Base-by-base conservation (phyloP, 805 yeast species). In the Hanseniaspora singularis region DNA sequence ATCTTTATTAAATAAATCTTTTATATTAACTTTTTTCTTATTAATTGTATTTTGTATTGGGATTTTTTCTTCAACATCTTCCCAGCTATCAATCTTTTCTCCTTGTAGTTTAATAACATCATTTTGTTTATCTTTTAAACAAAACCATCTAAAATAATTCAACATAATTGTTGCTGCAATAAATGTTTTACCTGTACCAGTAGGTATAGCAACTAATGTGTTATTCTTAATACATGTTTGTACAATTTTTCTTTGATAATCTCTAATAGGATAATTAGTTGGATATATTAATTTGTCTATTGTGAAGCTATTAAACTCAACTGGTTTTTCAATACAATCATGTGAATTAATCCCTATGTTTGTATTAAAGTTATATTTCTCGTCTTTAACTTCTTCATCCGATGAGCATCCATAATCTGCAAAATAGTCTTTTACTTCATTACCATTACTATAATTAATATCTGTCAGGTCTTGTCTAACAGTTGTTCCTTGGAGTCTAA, bases 101-200 rank as follows among this genome's bases (percentile, higher is more conserved):
- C 4, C 30, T 22, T 37, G 32, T 14, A 27, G 9, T 24, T 33
- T 27, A 8, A 41, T 36, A 16, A 40, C 30, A 24, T 47, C 46
- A 12, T 24, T 18, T 19, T 38, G 36, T 11, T 38, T 33, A 24
- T 41, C 41, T 37, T 40, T 40, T 7, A 41, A 11, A 37, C 47
- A 48, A 38, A 42, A 82, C 98, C 98, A 92, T 40, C 94, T 65
- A 54, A 74, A 78, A 64, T 73, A 92, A 59, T 92, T 92, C 48
- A 87, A 69, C 87, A 92, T 92, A 19, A 89, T 89, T 0, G 95
- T 81, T 31, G 94, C 79, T 1, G 98, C 97, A 57, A 92, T 87
- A 53, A 92, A 86, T 0, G 99, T 92, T 64, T 92, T 92, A 33
- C 99, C 99, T 60, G 88, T 69, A 53, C 99, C 99, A 0, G 99